Conservation (phyloP, 495 filamentous ascomycete species). For the Bacidia rubella region DNA sequence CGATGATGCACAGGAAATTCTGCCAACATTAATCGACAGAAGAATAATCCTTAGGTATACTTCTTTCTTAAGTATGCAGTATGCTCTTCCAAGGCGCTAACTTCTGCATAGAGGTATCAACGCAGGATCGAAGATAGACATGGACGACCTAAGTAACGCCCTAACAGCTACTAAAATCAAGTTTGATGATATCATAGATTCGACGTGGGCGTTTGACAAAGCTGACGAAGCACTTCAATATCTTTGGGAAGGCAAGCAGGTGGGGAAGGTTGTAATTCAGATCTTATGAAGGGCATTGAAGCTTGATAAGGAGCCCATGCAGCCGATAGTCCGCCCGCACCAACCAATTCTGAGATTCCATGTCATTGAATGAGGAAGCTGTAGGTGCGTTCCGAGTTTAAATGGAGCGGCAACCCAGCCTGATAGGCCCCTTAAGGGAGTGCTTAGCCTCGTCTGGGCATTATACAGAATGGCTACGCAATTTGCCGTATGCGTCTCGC, state of each 20-base stretch:
- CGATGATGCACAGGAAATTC: conserved; percentile 18
- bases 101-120: not conserved
- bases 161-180: not conserved
- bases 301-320: no score
- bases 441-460: no score
- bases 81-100: not conserved
- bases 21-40: conserved; percentile 25
- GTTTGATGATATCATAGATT: not conserved
- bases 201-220: not conserved
- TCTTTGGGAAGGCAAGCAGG: not conserved
- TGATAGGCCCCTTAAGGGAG: no score
- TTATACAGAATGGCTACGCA: no score
- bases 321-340: no score
- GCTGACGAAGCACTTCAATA: not conserved
- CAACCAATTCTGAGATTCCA: no score
- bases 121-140: not conserved
- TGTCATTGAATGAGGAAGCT: no score
- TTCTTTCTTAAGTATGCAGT: not conserved
- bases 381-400: no score
- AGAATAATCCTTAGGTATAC: conserved; percentile 12
- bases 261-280: not conserved
- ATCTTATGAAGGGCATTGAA: not conserved
- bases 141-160: not conserved
- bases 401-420: no score
- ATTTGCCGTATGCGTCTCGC: no score